A percentile compares a stretch with the other conserved stretches of the same genome.
phyloP scores from a whole-genome alignment of 116 monocot genomes.

The Phalaenopsis hybrid region DNA sequence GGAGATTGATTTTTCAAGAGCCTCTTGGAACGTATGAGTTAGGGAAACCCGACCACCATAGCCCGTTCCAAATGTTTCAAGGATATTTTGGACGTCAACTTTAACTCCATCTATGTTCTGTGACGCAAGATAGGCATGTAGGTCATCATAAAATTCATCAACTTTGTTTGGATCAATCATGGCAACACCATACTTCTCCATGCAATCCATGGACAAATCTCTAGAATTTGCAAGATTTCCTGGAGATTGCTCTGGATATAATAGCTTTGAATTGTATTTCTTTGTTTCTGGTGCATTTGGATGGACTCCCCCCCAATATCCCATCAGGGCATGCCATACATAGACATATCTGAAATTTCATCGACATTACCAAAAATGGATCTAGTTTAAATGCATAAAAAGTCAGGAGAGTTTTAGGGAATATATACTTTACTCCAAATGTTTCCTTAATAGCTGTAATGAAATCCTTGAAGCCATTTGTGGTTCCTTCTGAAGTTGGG shows the following conservation, averaged over 20 bases:
- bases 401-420: background rate
- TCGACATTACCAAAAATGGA: background rate
- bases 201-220: conserved; percentile 45
- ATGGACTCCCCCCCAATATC: conserved; percentile 47
- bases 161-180: conserved; percentile 29
- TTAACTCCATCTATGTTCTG: conserved; percentile 43
- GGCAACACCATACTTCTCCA: conserved; percentile 36
- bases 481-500: conserved; percentile 3
- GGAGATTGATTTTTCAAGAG: conserved; percentile 37
- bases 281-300: conserved; percentile 24
- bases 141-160: conserved; percentile 34
- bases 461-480: conserved; percentile 24
- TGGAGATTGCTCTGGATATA: conserved; percentile 36
- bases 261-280: conserved; percentile 31
- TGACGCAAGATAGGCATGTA: conserved; percentile 35
- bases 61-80: conserved; percentile 30
- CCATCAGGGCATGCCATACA: conserved; percentile 49
- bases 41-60: conserved; percentile 33
- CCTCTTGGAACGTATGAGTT: conserved; percentile 22
- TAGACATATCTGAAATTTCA: conserved; percentile 26
- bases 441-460: conserved; percentile 25
- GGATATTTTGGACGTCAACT: conserved; percentile 51
- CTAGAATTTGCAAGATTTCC: conserved; percentile 32
- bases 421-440: conserved; percentile 24
- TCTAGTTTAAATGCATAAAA: background rate